Evolutionary conservation across 495 filamentous ascomycete species (phyloP), one percentile per base, ranked within the genome.

Genomic region (Bathelium albidoporum): DNA sequence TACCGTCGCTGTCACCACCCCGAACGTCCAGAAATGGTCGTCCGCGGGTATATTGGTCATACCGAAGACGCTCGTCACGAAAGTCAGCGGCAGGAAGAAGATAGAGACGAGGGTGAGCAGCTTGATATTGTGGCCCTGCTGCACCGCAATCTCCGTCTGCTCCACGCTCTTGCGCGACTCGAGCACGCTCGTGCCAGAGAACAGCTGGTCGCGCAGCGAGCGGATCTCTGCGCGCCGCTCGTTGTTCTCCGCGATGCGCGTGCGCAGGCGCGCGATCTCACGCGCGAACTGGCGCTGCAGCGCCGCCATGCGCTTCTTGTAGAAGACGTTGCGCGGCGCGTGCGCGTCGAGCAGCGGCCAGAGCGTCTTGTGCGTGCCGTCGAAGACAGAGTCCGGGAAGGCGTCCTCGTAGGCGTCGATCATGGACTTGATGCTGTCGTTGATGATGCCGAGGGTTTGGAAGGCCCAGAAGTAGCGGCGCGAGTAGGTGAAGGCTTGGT

Each of bases 391-490:
- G 1, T 76, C 73, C 0, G 74, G 81, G 65, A 84, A 83, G 7
- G 74, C 78, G 26, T 75, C 70, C 49, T 74, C 65, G 68, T 79
- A 83, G 29, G 79, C 73, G 41, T 74, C 67, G 9, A 79, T 72
- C 71, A 82, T 82, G 28, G 75, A 71, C 61, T 79, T 77, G 68
- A 85, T 85, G 61, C 73, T 77, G 29, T 83, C 78, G 65, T 82
- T 83, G 69, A 85, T 77, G 22, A 80, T 76, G 32, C 76, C 80
- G 5, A 83, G 72, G 1, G 81, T 82, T 65, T 82, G 81, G 65
- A 77, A 79, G 16, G 79, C 79, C 79, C 79, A 84, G 67, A 85
- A 84, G 68, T 85, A 84, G 28, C 79, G 76, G 4, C 80, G 74
- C 1, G 79, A 81, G 70, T 79, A 82, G 32, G 80, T 83, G 65